Conservation (phyloP, 768 basidiomycete species). For the Mycena capillaripes region DNA sequence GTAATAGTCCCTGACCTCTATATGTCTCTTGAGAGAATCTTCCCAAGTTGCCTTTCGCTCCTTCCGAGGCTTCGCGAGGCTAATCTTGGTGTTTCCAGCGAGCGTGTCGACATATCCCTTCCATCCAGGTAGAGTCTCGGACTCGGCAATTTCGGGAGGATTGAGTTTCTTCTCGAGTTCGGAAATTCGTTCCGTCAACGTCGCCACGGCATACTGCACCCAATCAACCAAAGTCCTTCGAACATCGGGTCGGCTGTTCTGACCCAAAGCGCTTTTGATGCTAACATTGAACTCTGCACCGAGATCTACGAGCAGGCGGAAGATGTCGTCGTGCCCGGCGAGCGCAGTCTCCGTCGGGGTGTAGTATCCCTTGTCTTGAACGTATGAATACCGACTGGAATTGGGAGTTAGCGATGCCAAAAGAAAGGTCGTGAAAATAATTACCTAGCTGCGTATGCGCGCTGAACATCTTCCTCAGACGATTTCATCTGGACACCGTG, state of each 20-base stretch:
- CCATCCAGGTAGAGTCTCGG: conserved; percentile 25
- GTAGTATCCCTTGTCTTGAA: conserved; percentile 44
- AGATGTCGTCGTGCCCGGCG: conserved; percentile 51
- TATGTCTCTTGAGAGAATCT: conserved; percentile 36
- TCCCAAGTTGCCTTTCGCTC: conserved; percentile 33
- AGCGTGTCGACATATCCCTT: conserved; percentile 24
- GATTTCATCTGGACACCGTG: conserved; percentile 55
- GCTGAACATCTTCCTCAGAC: conserved; percentile 52
- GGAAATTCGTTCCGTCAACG: conserved; percentile 40
- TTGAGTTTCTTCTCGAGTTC: conserved; percentile 34
- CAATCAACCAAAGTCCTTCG: conserved; percentile 54
- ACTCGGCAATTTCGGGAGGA: neutral
- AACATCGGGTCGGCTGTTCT: conserved; percentile 32
- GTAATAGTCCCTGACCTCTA: conserved; percentile 50
- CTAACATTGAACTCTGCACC: conserved; percentile 53
- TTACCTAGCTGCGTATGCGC: conserved; percentile 51
- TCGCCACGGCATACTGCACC: conserved; percentile 49
- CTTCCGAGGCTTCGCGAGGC: neutral
- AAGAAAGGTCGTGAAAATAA: conserved; percentile 19
- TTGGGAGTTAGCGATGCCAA: neutral
- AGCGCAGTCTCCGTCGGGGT: conserved; percentile 57
- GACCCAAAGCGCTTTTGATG: conserved; percentile 40
- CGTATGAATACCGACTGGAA: conserved; percentile 34
- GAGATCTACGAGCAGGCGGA: conserved; percentile 53
- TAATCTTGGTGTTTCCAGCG: neutral